These are phyloP conservation scores for Microsporum canis DNA, from an alignment of 2,329 filamentous ascomycete species.

Conservation along the genomic window DNA sequence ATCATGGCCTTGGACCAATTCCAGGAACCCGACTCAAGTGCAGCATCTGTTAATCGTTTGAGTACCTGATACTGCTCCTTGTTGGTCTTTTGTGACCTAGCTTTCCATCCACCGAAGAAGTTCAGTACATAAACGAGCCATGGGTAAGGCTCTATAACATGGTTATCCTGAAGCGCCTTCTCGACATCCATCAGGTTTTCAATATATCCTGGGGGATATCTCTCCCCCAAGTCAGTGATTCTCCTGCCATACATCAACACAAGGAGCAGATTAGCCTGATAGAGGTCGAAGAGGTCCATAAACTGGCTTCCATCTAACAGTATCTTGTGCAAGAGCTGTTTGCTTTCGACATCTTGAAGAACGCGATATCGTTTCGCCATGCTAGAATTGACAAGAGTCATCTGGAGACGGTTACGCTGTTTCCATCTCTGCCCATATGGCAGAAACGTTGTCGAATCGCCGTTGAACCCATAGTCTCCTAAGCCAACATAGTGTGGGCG, in stretches of 20 bases:
- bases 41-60: neutral
- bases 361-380: conserved; percentile 7
- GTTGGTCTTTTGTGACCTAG: neutral
- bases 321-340: conserved; percentile 12
- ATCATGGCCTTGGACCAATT: neutral
- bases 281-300: conserved; percentile 2
- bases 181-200: neutral
- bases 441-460: neutral
- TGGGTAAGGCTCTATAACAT: neutral
- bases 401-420: conserved; percentile 11
- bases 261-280: conserved; percentile 10
- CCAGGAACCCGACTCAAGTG: neutral
- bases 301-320: conserved; percentile 11
- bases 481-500: conserved; percentile 10
- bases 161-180: neutral
- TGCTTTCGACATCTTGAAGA: conserved; percentile 14
- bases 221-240: neutral
- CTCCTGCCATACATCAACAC: conserved; percentile 15
- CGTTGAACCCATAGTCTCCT: neutral
- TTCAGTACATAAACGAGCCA: neutral
- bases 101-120: neutral
- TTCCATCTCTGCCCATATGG: conserved; percentile 12
- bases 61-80: neutral
- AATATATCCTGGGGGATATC: neutral
- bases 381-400: conserved; percentile 7